Evolutionary conservation across 2,329 filamentous ascomycete genomes (phyloP).

Genomic region (Colletotrichum falcatum): DNA sequence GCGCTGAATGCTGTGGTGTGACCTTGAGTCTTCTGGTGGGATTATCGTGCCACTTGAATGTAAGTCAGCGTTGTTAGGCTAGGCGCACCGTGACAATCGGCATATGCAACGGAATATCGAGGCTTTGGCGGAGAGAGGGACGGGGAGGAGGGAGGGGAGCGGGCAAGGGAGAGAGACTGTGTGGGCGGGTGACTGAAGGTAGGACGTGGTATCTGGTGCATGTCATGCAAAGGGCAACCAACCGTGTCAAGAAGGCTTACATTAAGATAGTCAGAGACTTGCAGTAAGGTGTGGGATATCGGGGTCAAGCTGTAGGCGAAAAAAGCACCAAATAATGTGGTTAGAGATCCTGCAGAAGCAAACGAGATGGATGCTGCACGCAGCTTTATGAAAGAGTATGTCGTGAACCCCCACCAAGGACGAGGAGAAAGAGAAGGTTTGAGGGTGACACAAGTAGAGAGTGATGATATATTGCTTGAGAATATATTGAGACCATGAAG

Average conservation of each 20-base stretch:
- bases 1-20: constrained; percentile 23
- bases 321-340: not conserved
- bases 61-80: constrained; percentile 11
- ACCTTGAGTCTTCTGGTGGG: constrained; percentile 14
- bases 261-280: constrained; percentile 24
- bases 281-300: constrained; percentile 9
- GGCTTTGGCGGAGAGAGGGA: constrained; percentile 10
- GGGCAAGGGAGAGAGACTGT: not conserved
- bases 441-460: constrained; percentile 27
- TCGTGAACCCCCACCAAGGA: not conserved
- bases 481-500: not conserved
- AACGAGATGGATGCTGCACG: constrained; percentile 1
- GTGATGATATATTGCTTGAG: not conserved
- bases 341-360: constrained; percentile 18
- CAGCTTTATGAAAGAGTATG: not conserved
- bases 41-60: constrained; percentile 6
- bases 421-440: not conserved
- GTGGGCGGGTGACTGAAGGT: not conserved
- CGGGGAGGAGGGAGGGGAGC: not conserved
- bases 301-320: not conserved
- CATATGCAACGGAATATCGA: constrained; percentile 5
- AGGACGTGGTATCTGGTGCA: no score
- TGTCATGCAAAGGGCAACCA: constrained; percentile 23
- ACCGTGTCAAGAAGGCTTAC: constrained; percentile 15
- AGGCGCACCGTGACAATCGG: constrained; percentile 1